Conservation (phyloP, 1,139 yeast species). For the Protomyces arabidopsidicola region DNA sequence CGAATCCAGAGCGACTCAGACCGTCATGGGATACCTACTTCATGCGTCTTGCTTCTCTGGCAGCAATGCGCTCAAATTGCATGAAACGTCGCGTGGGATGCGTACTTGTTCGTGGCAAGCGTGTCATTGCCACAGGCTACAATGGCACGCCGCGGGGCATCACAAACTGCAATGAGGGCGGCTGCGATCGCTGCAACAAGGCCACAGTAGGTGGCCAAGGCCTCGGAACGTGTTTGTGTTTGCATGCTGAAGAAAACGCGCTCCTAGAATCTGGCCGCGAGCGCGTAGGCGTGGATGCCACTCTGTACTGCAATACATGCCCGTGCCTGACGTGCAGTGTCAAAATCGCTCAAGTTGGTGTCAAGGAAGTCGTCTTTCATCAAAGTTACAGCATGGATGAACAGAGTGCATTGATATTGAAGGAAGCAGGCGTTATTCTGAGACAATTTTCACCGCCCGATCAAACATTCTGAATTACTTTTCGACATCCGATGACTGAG, state of each 20-base stretch:
- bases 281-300: constrained; percentile 59
- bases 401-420: constrained; percentile 62
- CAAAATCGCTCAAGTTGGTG: constrained; percentile 89
- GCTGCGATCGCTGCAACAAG: constrained; percentile 78
- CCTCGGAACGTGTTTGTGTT: constrained; percentile 77
- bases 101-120: constrained; percentile 76
- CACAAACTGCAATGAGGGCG: constrained; percentile 89
- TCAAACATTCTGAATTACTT: neutral
- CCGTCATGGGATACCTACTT: constrained; percentile 97
- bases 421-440: constrained; percentile 64
- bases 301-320: constrained; percentile 88
- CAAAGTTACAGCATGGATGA: constrained; percentile 90
- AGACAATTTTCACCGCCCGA: constrained; percentile 52
- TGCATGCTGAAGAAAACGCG: constrained; percentile 97
- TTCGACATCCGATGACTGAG: constrained; percentile 15
- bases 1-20: constrained; percentile 61
- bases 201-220: constrained; percentile 54
- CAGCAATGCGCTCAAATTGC: constrained; percentile 88
- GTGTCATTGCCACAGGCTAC: constrained; percentile 94
- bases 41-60: constrained; percentile 87
- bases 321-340: constrained; percentile 96
- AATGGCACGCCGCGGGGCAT: constrained; percentile 93
- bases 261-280: constrained; percentile 89
- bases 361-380: constrained; percentile 73
- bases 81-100: constrained; percentile 97